phyloP scores from a whole-genome alignment of 257 asterid species.

The Plantago elongata region DNA sequence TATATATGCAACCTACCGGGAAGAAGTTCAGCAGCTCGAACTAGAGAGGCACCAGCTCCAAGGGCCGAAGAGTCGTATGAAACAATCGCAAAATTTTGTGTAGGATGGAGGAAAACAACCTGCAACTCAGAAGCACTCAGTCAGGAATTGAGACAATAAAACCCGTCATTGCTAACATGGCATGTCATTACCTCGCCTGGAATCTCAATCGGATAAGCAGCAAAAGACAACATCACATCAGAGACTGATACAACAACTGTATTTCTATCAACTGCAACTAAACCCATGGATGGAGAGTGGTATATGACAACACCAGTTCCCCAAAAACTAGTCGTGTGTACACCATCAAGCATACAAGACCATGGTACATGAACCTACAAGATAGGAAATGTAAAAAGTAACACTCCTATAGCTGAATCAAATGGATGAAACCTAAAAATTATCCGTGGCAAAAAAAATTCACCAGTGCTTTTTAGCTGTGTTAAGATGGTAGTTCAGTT shows the following conservation, averaged over 20 bases:
- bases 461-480: no score
- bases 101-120: slow-evolving; percentile 98
- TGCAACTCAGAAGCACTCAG: slow-evolving; percentile 26
- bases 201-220: slow-evolving; percentile 98
- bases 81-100: slow-evolving; percentile 90
- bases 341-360: slow-evolving; percentile 97
- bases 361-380: slow-evolving; percentile 97
- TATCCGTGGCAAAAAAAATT: no score
- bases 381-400: slow-evolving; percentile 8
- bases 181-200: slow-evolving; percentile 77
- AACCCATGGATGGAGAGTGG: slow-evolving; percentile 87
- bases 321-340: slow-evolving; percentile 87
- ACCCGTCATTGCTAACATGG: slow-evolving; percentile 16
- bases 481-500: no score
- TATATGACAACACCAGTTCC: slow-evolving; percentile 90
- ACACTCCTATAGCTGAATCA: slow-evolving; percentile 8
- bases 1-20: slow-evolving; percentile 52
- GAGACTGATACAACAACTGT: slow-evolving; percentile 94
- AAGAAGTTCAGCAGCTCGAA: slow-evolving; percentile 95
- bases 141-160: slow-evolving; percentile 14
- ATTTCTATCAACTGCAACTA: slow-evolving; percentile 95
- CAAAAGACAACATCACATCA: slow-evolving; percentile 96
- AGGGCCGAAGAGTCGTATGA: slow-evolving; percentile 85
- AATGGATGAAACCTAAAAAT: background rate
- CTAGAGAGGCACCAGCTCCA: slow-evolving; percentile 78